Conservation (phyloP, 805 yeast species). For the Brettanomyces sp. region DNA sequence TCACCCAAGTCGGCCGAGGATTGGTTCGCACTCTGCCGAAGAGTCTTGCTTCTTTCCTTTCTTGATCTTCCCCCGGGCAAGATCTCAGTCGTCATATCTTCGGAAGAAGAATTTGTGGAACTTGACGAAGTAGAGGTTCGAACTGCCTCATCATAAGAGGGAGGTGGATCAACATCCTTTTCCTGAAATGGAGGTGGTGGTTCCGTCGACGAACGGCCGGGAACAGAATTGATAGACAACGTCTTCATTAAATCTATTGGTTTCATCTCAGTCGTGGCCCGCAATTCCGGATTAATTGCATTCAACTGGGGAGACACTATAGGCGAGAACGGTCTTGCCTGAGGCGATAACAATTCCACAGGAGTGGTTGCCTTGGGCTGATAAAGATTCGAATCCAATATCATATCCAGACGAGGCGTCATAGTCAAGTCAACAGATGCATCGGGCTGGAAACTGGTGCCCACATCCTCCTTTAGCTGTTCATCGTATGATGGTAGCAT, state of each 20-base stretch:
- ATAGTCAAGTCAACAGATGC: slow-evolving; percentile 17
- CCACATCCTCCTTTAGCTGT: slow-evolving; percentile 11
- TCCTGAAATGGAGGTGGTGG: slow-evolving; percentile 24
- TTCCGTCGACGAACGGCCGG: slow-evolving; percentile 49
- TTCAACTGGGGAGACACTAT: slow-evolving; percentile 22
- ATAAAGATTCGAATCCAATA: slow-evolving; percentile 40
- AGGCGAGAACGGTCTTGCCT: slow-evolving; percentile 54
- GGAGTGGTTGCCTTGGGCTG: slow-evolving; percentile 39
- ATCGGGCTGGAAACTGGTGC: neutral
- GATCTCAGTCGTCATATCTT: neutral
- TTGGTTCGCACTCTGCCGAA: slow-evolving; percentile 1
- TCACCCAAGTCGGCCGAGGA: slow-evolving; percentile 10
- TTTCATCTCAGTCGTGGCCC: slow-evolving; percentile 9
- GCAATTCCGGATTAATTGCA: slow-evolving; percentile 21
- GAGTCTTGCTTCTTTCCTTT: neutral
- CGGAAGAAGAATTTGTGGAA: neutral
- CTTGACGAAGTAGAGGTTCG: slow-evolving; percentile 1
- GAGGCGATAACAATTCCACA: slow-evolving; percentile 47
- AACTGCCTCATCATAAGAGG: slow-evolving; percentile 20
- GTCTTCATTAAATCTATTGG: slow-evolving; percentile 9
- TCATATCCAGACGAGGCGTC: slow-evolving; percentile 16
- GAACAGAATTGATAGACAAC: slow-evolving; percentile 37
- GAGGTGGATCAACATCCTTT: slow-evolving; percentile 17
- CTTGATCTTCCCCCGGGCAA: slow-evolving; percentile 5
- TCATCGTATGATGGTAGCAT: slow-evolving; percentile 59